These are phyloP conservation scores for Plectosphaerella sp. DNA, from an alignment of 2,329 filamentous ascomycete species.

Conservation along the genomic window DNA sequence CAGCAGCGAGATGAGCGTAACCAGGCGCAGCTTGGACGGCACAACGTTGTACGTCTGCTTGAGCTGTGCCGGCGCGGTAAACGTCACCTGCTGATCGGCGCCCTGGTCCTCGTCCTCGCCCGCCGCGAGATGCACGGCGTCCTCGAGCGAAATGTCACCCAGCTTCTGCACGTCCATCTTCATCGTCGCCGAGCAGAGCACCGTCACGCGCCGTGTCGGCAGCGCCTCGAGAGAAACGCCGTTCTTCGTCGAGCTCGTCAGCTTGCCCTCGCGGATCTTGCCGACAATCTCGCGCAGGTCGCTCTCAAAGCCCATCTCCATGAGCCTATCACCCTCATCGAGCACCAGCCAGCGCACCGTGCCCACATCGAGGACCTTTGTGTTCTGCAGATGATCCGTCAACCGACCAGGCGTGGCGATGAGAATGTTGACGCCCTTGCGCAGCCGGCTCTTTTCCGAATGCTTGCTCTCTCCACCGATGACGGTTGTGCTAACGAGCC, in stretches of 20 bases:
- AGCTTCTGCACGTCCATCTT: constrained; percentile 95
- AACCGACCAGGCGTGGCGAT: constrained; percentile 91
- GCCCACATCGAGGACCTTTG: constrained; percentile 80
- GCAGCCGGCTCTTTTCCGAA: constrained; percentile 84
- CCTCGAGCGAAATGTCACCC: constrained; percentile 90
- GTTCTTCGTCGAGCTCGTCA: constrained; percentile 56
- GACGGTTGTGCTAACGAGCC: constrained; percentile 87
- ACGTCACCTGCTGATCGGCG: constrained; percentile 50
- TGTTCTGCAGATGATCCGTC: constrained; percentile 89
- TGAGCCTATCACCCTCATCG: constrained; percentile 94
- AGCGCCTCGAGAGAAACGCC: constrained; percentile 57
- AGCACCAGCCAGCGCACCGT: constrained; percentile 91
- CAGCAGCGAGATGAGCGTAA: constrained; percentile 78
- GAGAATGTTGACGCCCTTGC: constrained; percentile 93
- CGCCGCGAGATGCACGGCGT: constrained; percentile 81
- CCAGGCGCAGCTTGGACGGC: constrained; percentile 84
- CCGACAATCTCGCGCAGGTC: constrained; percentile 85
- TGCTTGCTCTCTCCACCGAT: constrained; percentile 66
- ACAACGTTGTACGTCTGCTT: constrained; percentile 89
- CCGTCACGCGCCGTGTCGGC: constrained; percentile 72
- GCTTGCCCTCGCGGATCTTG: constrained; percentile 63
- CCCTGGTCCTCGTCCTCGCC: constrained; percentile 44
- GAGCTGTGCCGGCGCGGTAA: constrained; percentile 83
- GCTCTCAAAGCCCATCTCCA: constrained; percentile 96
- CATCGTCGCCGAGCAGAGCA: constrained; percentile 95